Base-by-base conservation (phyloP, 495 filamentous ascomycete genomes). In the Jackrogersella minutella region DNA sequence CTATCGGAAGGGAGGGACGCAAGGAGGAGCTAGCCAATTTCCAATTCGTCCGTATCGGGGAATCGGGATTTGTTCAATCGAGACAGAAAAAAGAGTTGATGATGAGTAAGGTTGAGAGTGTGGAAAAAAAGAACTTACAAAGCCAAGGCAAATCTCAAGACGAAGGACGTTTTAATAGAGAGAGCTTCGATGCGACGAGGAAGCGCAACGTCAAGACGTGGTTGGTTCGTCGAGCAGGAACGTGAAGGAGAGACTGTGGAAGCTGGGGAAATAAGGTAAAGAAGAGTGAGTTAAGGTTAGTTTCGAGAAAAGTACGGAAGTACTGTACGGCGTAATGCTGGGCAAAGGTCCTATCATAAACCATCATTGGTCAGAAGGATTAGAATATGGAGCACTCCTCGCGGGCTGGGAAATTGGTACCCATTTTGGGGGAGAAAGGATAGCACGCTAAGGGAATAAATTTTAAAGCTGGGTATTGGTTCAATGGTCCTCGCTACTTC, bases 341-440 rank as follows among this genome's bases (percentile, higher is more conserved):
- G 44, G 26, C 11, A 58, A 16, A 64, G 43, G n/a, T n/a, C n/a
- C n/a, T n/a, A n/a, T 60, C 50, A 41, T 58, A 64, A 0, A 14
- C 21, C 3, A 44, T 14, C 9, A 69, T 69, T 69, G 66, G 66
- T 9, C 43, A 11, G 44, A 14, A 61, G 66, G 60, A 64, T 57
- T 24, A 61, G 36, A 24, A 24, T 59, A 61, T 64, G 56, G 66
- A 43, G 55, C 56, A 37, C 51, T 58, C 60, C 53, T 60, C 57
- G 72, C 72, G 73, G 69, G 66, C 72, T 73, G 72, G 72, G 72
- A 74, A 74, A 74, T 74, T 74, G 70, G 72, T 47, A 40, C 56
- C 72, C 69, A 59, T 62, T 74, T 72, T 43, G n/a, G n/a, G n/a
- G n/a, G n/a, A n/a, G 50, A 56, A 52, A 7, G 66, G 54, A 51